phyloP scores from a whole-genome alignment of 2,329 filamentous ascomycete species.

The Knufia petricola region DNA sequence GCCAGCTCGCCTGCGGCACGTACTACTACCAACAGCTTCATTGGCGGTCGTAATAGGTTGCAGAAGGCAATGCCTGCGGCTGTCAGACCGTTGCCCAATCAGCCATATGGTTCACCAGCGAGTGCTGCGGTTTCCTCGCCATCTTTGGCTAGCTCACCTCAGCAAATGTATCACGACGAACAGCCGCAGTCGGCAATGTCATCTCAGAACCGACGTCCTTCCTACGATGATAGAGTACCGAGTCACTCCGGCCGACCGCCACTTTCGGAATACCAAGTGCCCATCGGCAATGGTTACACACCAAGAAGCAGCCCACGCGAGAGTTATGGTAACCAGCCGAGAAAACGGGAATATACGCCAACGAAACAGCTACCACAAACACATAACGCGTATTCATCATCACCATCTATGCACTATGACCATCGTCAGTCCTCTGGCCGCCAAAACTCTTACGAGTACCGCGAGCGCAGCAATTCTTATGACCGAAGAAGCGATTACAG shows the following conservation, averaged over 20 bases:
- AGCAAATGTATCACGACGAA: neutral
- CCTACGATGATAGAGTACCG: constrained; percentile 2
- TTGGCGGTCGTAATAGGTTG: constrained; percentile 23
- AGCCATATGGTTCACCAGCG: constrained; percentile 14
- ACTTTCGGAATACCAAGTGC: constrained; percentile 19
- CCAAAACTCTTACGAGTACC: neutral
- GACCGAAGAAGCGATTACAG: constrained; percentile 1
- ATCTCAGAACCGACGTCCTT: neutral
- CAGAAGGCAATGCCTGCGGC: constrained; percentile 20
- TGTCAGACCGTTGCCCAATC: constrained; percentile 16
- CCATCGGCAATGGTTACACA: constrained; percentile 12
- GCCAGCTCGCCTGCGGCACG: constrained; percentile 3
- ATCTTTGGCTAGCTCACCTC: neutral
- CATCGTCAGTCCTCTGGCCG: constrained; percentile 6
- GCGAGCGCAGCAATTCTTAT: neutral
- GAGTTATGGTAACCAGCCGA: neutral
- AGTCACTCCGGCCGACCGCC: constrained; percentile 11
- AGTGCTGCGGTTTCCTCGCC: constrained; percentile 3
- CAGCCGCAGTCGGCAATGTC: neutral
- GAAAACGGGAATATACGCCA: constrained; percentile 14
- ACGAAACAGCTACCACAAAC: constrained; percentile 13
- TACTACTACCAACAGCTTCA: neutral
- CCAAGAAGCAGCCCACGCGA: constrained; percentile 10
- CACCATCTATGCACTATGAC: constrained; percentile 26
- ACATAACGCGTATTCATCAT: constrained; percentile 14